Evolutionary conservation across 1,284 basidiomycete species (phyloP), one percentile per base, ranked within the genome.

Genomic region (Cryptococcus wingfieldii): DNA sequence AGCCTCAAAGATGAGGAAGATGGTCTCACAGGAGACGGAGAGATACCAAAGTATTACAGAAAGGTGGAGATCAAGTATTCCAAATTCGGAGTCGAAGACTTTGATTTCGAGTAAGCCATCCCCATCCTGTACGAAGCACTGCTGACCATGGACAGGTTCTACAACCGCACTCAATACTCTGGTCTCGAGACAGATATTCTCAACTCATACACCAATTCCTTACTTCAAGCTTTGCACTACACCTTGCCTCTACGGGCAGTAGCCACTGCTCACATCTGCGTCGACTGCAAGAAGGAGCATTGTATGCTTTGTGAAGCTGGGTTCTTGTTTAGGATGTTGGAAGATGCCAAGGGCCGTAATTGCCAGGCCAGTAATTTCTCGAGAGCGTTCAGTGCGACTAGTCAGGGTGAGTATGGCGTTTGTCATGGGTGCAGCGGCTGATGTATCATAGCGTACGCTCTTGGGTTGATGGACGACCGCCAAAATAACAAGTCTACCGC

Each of bases 301-400:
- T 98, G 96, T 72, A 79, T 98, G 10, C 79, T 98, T 1, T 98
- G 96, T 71, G 96, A 98, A 76, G 82, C 96, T 10, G 96, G 96
- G 2, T 98, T 99, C 74, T 83, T 96, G 38, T 88, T 88, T 62
- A 84, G 91, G 38, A 98, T 97, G 94, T 81, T 99, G 27, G 90
- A 95, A 72, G 93, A 98, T 69, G 96, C 95, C 0, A 82, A 82
- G 50, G 96, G 95, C 1, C 90, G 84, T 18, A 98, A 98, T 68
- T 98, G 95, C 69, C 96, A 98, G 73, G 86, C 93, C 5, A 92
- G 87, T 71, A 98, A 98, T 76, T 97, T 98, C 67, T 94, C 94
- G 70, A 88, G 92, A 72, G 89, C 93, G 0, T 89, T 98, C 47
- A 87, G 89, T 16, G 85, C 86, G 19, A 81, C 79, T 31, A 78